Evolutionary conservation across 352 stramenopile genomes (phyloP), one percentile per base, ranked within the genome.

Genomic region (Globisporangium lucens): DNA sequence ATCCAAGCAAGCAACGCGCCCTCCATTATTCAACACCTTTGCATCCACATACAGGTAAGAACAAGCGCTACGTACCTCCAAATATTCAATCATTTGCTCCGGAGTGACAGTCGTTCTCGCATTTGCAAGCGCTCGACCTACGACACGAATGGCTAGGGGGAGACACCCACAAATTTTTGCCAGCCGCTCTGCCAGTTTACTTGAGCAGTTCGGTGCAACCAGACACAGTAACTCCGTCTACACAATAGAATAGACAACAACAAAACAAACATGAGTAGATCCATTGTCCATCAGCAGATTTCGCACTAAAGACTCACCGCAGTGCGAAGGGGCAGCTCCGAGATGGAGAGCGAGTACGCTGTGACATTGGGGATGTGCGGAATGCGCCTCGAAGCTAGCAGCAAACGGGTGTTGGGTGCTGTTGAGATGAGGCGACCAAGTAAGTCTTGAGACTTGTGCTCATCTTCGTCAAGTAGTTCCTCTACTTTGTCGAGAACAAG

Each of bases 401-500:
- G 65, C 29, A 94, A 69, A 8, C 84, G 81, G 33, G 83, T 79
- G 63, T 91, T 86, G 4, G 79, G 85, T 24, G 86, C 84, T 24
- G 88, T 82, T 4, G 83, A 87, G 46, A 94, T 88, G 47, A 94
- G 70, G 17, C 88, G 83, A 1, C 81, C 78, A 10, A 94, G 69
- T 20, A 92, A 68, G 49, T 89, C 82, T 63, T 90, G 80, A 10
- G 80, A 77, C 65, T 89, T 91, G 65, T 81, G 80, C 55, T 91
- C 79, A 64, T 94, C 83, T 68, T 90, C 77, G 51, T 94, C 86
- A 20, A 94, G 67, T 9, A 94, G 38, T 46, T 93, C 86, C 66
- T 94, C 84, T 3, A 90, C 84, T 64, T 94, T 94, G 65, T 94
- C 86, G 2, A 94, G 64, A 6, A 94, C 84, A 41, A 94, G 71